These are phyloP conservation scores for Musa schizocarpa DNA, from an alignment of 176 grass and related monocot genomes.

Conservation along the genomic window DNA sequence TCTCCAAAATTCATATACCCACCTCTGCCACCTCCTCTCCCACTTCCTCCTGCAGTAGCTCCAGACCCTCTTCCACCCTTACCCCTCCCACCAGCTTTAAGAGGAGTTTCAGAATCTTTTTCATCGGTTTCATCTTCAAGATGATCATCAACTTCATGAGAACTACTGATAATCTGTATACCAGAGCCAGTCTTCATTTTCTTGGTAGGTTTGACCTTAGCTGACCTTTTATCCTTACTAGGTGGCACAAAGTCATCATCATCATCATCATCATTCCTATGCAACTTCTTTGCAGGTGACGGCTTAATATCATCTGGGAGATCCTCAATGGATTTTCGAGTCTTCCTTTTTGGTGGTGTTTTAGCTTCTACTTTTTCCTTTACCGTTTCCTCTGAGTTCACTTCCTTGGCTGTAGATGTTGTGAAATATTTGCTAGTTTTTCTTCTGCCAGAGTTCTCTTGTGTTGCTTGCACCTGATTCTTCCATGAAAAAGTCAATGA, in stretches of 20 bases:
- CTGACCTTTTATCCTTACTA: constrained; percentile 35
- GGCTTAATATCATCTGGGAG: constrained; percentile 44
- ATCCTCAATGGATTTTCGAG: constrained; percentile 31
- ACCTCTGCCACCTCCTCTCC: constrained; percentile 80
- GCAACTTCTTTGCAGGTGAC: constrained; percentile 37
- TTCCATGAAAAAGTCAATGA: constrained; percentile 3
- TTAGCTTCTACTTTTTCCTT: constrained; percentile 33
- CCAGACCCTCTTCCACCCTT: constrained; percentile 51
- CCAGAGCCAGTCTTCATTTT: constrained; percentile 48
- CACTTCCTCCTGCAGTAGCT: constrained; percentile 55
- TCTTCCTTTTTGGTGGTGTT: constrained; percentile 51
- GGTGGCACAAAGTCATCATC: constrained; percentile 49
- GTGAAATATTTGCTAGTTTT: constrained; percentile 87
- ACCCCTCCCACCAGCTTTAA: constrained; percentile 60
- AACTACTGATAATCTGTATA: constrained; percentile 23
- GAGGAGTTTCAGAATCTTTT: constrained; percentile 41
- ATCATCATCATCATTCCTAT: constrained; percentile 39
- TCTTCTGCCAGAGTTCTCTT: constrained; percentile 63
- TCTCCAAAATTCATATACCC: constrained; percentile 97
- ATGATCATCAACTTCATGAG: constrained; percentile 30
- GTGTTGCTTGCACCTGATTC: constrained; percentile 29
- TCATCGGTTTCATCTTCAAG: constrained; percentile 38
- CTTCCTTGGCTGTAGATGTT: constrained; percentile 35
- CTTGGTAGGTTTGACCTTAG: constrained; percentile 50
- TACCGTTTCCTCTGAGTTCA: constrained; percentile 26